Evolutionary conservation across 2,329 filamentous ascomycete genomes (phyloP).

Genomic region (Ophiostoma sp.): DNA sequence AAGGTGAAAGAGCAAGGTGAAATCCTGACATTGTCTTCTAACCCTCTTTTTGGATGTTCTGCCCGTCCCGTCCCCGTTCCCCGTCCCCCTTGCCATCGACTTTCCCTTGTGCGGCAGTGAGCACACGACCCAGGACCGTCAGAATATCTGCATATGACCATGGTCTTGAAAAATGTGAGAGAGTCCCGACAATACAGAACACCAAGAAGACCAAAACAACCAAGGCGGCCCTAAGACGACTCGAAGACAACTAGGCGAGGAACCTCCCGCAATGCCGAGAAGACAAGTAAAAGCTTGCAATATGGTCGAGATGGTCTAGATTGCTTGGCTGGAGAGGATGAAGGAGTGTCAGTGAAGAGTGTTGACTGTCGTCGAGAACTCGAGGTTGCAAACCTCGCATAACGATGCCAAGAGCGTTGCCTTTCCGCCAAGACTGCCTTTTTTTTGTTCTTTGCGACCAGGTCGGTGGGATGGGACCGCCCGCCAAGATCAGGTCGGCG

Average conservation of each 20-base stretch:
- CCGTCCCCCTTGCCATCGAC: neutral
- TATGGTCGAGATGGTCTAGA: neutral
- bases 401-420: neutral
- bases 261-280: neutral
- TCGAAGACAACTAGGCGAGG: neutral
- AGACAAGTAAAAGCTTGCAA: neutral
- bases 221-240: neutral
- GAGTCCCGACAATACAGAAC: neutral
- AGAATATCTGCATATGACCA: neutral
- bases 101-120: neutral
- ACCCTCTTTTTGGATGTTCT: neutral
- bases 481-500: neutral
- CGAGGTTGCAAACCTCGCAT: neutral
- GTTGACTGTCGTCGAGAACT: neutral
- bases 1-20: neutral
- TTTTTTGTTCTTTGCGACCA: neutral
- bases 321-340: neutral
- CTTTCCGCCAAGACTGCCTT: neutral
- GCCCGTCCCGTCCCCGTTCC: neutral
- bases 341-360: too few species aligned
- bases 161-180: neutral
- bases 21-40: neutral
- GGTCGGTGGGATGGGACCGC: neutral
- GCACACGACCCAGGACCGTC: neutral
- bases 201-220: neutral